Base-by-base conservation (phyloP, 306 rosid genomes). In the Sindora glabra region DNA sequence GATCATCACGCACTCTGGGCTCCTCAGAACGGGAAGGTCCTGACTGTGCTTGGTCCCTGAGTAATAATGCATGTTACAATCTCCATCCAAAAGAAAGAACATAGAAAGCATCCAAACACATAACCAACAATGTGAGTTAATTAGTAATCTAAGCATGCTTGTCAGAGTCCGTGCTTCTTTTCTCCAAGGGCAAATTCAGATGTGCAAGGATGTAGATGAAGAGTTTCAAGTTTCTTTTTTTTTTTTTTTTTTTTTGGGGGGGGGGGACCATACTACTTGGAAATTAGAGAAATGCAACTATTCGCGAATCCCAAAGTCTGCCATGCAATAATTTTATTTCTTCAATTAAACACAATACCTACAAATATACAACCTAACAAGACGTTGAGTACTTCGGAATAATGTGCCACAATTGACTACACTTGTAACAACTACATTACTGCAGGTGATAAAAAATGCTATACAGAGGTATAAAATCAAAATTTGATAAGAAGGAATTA, bases 1-100 rank as follows among this genome's bases (percentile, higher is more conserved):
- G 65, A 56, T 89, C 95, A 56, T 27, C 85, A 57, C 94, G 86
- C 15, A 17, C 85, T 80, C 94, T 82, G 3, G 99, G 97, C 81
- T 94, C 99, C 78, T 89, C 99, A 25, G 99, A 94, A 56, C 59
- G 90, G 56, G 95, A 76, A 38, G 76, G 83, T 73, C 84, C 95
- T 14, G 94, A 65, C 63, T 88, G 95, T 29, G 44, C 67, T 86
- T 84, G 97, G 58, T 94, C 99, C 87, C 99, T 94, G 81, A 15
- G 47, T 54, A 81, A 70, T 63, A 51, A 58, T 25, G 33, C 76
- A 60, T 10, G 32, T 62, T 33, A 77, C 15, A 55, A n/a, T 54
- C 18, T 24, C 50, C 48, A 36, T 58, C 60, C 53, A 60, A 33
- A 34, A 6, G 23, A 5, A 12, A 50, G 14, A 29, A 22, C 12